These are phyloP conservation scores for Eucalyptus polybractea DNA, from an alignment of 345 rosid species.

Conservation along the genomic window DNA sequence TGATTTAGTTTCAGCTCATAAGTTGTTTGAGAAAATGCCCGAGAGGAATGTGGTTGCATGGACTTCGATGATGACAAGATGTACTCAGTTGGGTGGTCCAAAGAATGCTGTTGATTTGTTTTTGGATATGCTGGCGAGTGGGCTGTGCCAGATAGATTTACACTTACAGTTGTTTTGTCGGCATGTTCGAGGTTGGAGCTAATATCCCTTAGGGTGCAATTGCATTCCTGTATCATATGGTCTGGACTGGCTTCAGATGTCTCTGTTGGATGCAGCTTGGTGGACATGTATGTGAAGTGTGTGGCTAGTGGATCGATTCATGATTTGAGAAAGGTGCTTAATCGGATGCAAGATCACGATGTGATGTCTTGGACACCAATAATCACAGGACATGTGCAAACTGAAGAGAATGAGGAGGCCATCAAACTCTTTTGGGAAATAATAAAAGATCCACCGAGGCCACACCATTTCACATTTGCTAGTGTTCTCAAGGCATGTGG, in stretches of 20 bases:
- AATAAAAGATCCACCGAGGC: constrained; percentile 32
- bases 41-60: too few relatives aligned
- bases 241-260: constrained; percentile 35
- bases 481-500: constrained; percentile 59
- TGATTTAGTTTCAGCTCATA: too few relatives aligned
- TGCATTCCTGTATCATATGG: constrained; percentile 52
- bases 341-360: constrained; percentile 40
- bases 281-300: constrained; percentile 70
- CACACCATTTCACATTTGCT: constrained; percentile 68
- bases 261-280: constrained; percentile 60
- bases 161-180: constrained; percentile 38
- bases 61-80: too few relatives aligned
- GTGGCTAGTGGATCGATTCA: constrained; percentile 23
- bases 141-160: constrained; percentile 43
- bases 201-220: constrained; percentile 19
- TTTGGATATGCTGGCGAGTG: too few relatives aligned
- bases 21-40: not conserved
- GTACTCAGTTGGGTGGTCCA: too few relatives aligned
- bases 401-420: constrained; percentile 29
- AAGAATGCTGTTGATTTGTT: too few relatives aligned
- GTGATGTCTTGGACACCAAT: constrained; percentile 76
- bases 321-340: constrained; percentile 53
- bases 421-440: constrained; percentile 34
- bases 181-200: constrained; percentile 22
- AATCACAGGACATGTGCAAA: constrained; percentile 37